Evolutionary conservation across 352 stramenopile genomes (phyloP).

Genomic region (Pythium utonaiense): DNA sequence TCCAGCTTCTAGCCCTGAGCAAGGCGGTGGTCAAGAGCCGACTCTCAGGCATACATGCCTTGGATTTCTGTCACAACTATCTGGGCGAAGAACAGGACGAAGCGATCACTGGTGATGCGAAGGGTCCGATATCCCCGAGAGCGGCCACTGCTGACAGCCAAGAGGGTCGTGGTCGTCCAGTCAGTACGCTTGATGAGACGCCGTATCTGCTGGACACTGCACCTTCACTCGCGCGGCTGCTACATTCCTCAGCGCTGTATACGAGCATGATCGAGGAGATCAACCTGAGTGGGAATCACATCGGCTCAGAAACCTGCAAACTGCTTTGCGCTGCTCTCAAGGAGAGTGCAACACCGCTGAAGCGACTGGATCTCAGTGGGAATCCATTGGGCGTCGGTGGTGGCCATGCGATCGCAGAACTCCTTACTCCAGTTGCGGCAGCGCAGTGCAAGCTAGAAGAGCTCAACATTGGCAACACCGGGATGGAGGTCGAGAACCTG

Average conservation of each 20-base stretch:
- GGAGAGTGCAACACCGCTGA: slow-evolving; percentile 31
- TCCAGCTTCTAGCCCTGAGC: slow-evolving; percentile 54
- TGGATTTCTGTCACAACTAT: slow-evolving; percentile 57
- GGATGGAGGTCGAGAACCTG: slow-evolving; percentile 58
- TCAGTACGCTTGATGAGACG: slow-evolving; percentile 26
- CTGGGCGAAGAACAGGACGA: slow-evolving; percentile 32
- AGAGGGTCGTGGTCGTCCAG: not conserved
- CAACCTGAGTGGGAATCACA: slow-evolving; percentile 52
- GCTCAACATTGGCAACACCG: slow-evolving; percentile 54
- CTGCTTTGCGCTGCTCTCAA: slow-evolving; percentile 51
- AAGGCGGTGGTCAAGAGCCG: slow-evolving; percentile 48
- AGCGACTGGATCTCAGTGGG: slow-evolving; percentile 39
- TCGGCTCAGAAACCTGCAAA: slow-evolving; percentile 54
- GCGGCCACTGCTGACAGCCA: not conserved
- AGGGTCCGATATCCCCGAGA: not conserved
- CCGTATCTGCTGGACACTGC: slow-evolving; percentile 44
- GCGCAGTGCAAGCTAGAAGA: slow-evolving; percentile 34
- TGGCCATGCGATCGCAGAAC: slow-evolving; percentile 44
- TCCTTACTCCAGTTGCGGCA: slow-evolving; percentile 28
- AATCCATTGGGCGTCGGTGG: slow-evolving; percentile 52
- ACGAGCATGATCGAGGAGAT: slow-evolving; percentile 46
- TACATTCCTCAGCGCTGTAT: slow-evolving; percentile 50
- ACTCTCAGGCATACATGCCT: slow-evolving; percentile 32
- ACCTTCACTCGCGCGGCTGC: slow-evolving; percentile 38
- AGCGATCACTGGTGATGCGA: not conserved